phyloP scores from a whole-genome alignment of 176 grass and related monocot genomes.

The Dactylis glomerata region DNA sequence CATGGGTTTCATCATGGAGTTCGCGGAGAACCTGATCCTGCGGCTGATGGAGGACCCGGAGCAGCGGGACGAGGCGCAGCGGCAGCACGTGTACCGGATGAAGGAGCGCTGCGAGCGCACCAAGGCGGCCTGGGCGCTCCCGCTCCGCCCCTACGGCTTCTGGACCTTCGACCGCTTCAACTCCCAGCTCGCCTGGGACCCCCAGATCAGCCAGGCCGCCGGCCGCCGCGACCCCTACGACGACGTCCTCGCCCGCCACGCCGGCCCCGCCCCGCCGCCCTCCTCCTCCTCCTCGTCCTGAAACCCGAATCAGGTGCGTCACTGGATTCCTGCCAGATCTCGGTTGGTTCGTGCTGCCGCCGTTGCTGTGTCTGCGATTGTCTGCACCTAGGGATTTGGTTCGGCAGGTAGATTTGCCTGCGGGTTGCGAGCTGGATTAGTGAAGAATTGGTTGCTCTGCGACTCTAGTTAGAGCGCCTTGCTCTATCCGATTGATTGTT shows the following conservation, averaged over 20 bases:
- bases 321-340: not conserved
- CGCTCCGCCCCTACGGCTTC: conserved; percentile 88
- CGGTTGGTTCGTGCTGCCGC: not conserved
- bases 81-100: conserved; percentile 79
- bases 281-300: conserved; percentile 10
- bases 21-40: conserved; percentile 94
- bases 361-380: not conserved
- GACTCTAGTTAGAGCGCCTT: not conserved
- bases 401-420: not conserved
- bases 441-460: not conserved
- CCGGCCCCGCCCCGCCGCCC: not conserved
- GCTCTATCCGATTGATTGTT: not conserved
- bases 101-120: conserved; percentile 78
- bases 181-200: conserved; percentile 69
- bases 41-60: conserved; percentile 90
- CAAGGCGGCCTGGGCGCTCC: conserved; percentile 83
- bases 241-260: conserved; percentile 54
- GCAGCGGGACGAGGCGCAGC: conserved; percentile 65
- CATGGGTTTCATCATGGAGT: conserved; percentile 97
- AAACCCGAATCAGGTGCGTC: not conserved
- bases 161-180: conserved; percentile 98
- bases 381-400: not conserved
- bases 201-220: conserved; percentile 76
- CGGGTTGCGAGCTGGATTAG: not conserved
- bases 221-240: conserved; percentile 98